Evolutionary conservation across 306 rosid species (phyloP).

Genomic region (Sicyos edulis): DNA sequence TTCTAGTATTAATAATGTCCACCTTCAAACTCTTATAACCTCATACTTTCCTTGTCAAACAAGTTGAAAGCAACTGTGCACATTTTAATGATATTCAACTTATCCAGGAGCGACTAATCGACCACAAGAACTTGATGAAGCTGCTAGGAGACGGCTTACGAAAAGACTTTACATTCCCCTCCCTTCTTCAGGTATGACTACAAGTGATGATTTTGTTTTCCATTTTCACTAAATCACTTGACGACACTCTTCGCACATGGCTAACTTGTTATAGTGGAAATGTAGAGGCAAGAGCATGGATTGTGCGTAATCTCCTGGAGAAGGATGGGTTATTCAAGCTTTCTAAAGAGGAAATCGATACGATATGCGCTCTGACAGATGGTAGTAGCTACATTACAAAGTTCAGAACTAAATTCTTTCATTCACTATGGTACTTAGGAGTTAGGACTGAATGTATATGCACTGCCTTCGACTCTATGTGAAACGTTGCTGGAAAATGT

Average conservation of each 20-base stretch:
- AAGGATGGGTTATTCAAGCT: conserved; percentile 80
- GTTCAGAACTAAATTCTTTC: conserved; percentile 15
- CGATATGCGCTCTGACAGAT: conserved; percentile 58
- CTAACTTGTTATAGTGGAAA: conserved; percentile 31
- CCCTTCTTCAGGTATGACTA: conserved; percentile 61
- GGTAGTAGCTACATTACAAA: conserved; percentile 38
- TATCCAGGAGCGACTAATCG: conserved; percentile 86
- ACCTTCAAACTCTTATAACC: neutral
- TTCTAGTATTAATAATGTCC: neutral
- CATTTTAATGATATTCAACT: conserved; percentile 22
- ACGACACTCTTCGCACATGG: conserved; percentile 3
- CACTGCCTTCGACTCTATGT: neutral
- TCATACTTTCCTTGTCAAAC: neutral
- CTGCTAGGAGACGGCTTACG: conserved; percentile 88
- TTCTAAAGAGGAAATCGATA: conserved; percentile 49
- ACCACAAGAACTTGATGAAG: conserved; percentile 97
- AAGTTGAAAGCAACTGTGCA: conserved; percentile 13
- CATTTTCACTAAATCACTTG: conserved; percentile 14
- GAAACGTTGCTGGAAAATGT: conserved; percentile 13
- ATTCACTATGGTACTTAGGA: conserved; percentile 16
- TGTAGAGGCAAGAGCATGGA: conserved; percentile 88
- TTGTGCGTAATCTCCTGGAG: conserved; percentile 53
- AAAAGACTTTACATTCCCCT: conserved; percentile 89
- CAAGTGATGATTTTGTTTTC: conserved; percentile 21
- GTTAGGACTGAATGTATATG: conserved; percentile 4